Percentiles rank a stretch among this genome's conserved stretches.
phyloP scores from a whole-genome alignment of 495 filamentous ascomycete species.

The Aspergillus steynii region DNA sequence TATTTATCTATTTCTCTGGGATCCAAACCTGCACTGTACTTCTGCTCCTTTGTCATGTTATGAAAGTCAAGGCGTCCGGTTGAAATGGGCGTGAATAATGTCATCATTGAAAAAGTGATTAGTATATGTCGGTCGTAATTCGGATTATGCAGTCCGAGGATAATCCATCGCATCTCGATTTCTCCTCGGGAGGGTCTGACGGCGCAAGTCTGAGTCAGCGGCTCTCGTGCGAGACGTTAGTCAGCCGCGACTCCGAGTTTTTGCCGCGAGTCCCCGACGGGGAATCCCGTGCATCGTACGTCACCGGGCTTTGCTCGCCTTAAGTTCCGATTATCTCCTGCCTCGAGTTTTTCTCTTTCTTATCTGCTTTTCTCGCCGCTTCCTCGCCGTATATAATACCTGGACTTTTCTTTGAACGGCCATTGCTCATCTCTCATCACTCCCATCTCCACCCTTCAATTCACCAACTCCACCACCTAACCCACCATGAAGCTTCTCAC shows the following conservation, averaged over 20 bases:
- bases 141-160: neutral
- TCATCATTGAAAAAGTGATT: neutral
- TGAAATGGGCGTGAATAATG: constrained; percentile 1
- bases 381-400: neutral
- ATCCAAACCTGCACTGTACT: neutral
- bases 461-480: constrained; percentile 7
- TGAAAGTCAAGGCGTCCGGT: constrained; percentile 4
- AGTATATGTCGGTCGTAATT: neutral
- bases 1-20: constrained; percentile 9
- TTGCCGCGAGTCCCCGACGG: constrained; percentile 22
- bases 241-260: constrained; percentile 22
- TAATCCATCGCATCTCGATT: neutral
- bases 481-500: constrained; percentile 87
- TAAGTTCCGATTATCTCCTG: neutral
- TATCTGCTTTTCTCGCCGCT: neutral
- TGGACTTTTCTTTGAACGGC: neutral
- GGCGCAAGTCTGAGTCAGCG: constrained; percentile 1
- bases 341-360: constrained; percentile 1
- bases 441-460: neutral
- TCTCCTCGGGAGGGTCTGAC: no score
- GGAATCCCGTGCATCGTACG: constrained; percentile 14
- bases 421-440: neutral
- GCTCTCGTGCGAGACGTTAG: neutral
- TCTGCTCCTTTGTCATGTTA: neutral
- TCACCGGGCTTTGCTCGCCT: constrained; percentile 35